Evolutionary conservation across 805 yeast species (phyloP), one percentile per base, ranked within the genome.

Genomic region (Teunomyces lycoperdinae): DNA sequence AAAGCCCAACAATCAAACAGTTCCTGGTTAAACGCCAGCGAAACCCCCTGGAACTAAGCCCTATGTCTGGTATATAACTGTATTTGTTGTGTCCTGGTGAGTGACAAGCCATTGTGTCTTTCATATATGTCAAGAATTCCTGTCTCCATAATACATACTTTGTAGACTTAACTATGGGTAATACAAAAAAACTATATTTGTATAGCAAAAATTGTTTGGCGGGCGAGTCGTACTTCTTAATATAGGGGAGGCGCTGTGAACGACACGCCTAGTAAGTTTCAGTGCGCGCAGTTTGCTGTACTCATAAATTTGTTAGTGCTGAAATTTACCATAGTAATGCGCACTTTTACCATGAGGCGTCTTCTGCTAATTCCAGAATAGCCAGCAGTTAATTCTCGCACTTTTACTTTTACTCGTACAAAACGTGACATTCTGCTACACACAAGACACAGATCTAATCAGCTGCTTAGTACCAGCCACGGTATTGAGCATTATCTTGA

Each of bases 401-500:
- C 24, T 20, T 5, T 20, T 14, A 29, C 7, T 42, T 8, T 14
- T 42, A 24, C 13, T 31, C 24, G 16, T 29, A 16, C 42, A 20
- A 26, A 35, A 27, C 39, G 43, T 31, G 30, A 45, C 45, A 28
- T 44, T 43, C 33, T 38, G 24, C 47, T 34, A 24, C 35, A 34
- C 41, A 41, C 48, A 45, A 44, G 39, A 48, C 34, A 43, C 42
- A 45, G 45, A 44, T 43, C 35, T 47, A 42, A 36, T 43, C 45
- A 43, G 26, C 30, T 20, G 28, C 39, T 49, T 68, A 72, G 55
- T 71, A 73, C 78, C 78, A 73, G 42, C 74, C 74, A 51, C 76
- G 70, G 60, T 70, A 70, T 53, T 71, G 75, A 50, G 61, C 61
- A 57, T 60, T 60, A 50, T 71, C 77, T 55, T 71, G 77, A 60